Base-by-base conservation (phyloP, 2,329 filamentous ascomycete species). In the Colletotrichum sp. region DNA sequence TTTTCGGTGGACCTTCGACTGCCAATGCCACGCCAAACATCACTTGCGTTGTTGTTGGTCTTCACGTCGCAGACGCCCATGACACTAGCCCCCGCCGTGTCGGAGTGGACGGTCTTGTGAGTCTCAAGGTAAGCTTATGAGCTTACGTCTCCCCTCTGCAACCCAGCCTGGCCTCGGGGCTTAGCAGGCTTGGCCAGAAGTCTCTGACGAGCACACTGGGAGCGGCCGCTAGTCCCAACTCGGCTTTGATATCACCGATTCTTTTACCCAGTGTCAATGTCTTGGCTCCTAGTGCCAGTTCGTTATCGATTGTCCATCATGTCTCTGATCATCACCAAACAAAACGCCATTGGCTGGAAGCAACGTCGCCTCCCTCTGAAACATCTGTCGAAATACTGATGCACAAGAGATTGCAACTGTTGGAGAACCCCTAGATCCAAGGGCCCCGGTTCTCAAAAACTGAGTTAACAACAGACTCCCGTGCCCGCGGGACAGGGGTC, bases 41-140 rank as follows among this genome's bases (percentile, higher is more conserved):
- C 14, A 36, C 32, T 66, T 55, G 52, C 48, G 18, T 48, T 26
- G 28, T 34, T 55, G 36, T 43, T 71, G 24, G 55, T 60, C 68
- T 34, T 24, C 26, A 36, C n/a, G 13, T 61, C 57, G 55, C 57
- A 32, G 16, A 48, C 34, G 21, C 32, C 55, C 52, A 68, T 57
- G 28, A 34, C 18, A 57, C 24, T 61, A 63, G 55, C 9, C 55
- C 59, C 67, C 55, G 36, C 55, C 52, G 18, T 60, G 63, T n/a
- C 72, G 60, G 36, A 60, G 30, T 14, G 24, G 14, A 75, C 21
- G 39, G 68, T 24, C 60, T 66, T 65, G 59, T 36, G n/a, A 60
- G 52, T 60, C 63, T 67, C 34, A 43, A 60, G 55, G 71, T 76
- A 74, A 76, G 74, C 74, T 74, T 74, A 74, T 74, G 65, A 76